Base-by-base conservation (phyloP, 345 rosid genomes). In the Toxicodendron radicans region DNA sequence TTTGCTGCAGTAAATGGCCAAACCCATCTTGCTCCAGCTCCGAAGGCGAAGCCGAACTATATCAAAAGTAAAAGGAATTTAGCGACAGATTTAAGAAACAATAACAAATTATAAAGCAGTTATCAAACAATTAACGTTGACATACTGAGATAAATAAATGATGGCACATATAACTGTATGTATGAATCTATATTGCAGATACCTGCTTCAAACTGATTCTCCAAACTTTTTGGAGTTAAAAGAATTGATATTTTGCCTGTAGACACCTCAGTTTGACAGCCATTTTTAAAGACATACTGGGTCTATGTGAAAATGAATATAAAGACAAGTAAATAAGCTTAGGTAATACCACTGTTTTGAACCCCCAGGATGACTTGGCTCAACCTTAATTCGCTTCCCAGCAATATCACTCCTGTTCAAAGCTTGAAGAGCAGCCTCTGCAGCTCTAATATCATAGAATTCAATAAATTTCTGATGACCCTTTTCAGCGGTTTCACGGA, bases 381-480 rank as follows among this genome's bases (percentile, higher is more conserved):
- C 80, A 66, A 79, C 71, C 73, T 79, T 83, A 51, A 79, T 79
- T 71, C 72, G 78, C 74, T 79, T 83, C 76, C 81, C 81, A 32
- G 79, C 81, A 71, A 83, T 76, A 57, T 74, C 71, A 43, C 77
- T 79, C 75, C 23, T 74, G 79, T 79, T 71, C 74, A 79, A 68
- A 68, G 69, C 85, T 64, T 1, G 79, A 57, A 83, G 62, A 27
- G 85, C 81, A 56, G 85, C 81, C 59, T 83, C 83, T 56, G 85
- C 79, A 49, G 81, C 85, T 83, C 85, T 73, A 41, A 77, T 74
- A 72, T 83, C 85, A 68, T 79, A 83, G 74, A 76, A 83, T 63
- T 83, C 85, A 70, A 83, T 54, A 56, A 60, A 76, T 70, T 76
- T 82, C 35, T 79, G 79, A 74, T 76, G 76, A 75, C 67, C 72